These are phyloP conservation scores for Boletus nobilissimus DNA, from an alignment of 1,284 basidiomycete species.

Conservation along the genomic window DNA sequence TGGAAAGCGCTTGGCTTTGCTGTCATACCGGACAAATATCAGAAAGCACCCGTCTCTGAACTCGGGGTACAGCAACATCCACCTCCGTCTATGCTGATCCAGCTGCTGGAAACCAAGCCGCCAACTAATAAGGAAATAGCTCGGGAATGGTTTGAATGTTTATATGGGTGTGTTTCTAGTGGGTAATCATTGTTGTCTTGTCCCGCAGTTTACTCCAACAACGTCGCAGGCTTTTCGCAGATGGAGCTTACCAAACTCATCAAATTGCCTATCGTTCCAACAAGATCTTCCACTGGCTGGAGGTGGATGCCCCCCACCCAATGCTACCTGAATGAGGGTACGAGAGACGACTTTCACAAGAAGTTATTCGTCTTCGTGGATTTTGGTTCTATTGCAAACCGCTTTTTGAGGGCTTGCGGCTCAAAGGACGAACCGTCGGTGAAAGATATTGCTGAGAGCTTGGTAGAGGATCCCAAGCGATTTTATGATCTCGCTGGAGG, in stretches of 20 bases:
- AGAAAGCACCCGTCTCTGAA: constrained; percentile 64
- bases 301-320: background rate
- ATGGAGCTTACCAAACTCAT: constrained; percentile 3
- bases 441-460: constrained; percentile 58
- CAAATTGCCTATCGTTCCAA: constrained; percentile 23
- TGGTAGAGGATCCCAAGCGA: constrained; percentile 18
- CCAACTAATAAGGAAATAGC: constrained; percentile 67
- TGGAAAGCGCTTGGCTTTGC: constrained; percentile 82
- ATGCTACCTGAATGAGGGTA: constrained; percentile 18
- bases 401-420: constrained; percentile 86
- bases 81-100: constrained; percentile 67
- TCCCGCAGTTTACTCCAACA: background rate
- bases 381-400: constrained; percentile 83
- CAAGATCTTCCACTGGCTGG: background rate
- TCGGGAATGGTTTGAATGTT: constrained; percentile 66
- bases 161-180: constrained; percentile 10
- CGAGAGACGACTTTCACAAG: constrained; percentile 58
- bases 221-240: constrained; percentile 13
- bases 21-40: constrained; percentile 63
- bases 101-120: constrained; percentile 66
- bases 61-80: constrained; percentile 82
- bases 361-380: constrained; percentile 87
- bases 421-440: constrained; percentile 72
- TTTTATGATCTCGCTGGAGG: constrained; percentile 22
- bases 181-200: background rate